Conservation (phyloP, 192 early-diverging fungal genomes). For the Powellomyces hirtus region DNA sequence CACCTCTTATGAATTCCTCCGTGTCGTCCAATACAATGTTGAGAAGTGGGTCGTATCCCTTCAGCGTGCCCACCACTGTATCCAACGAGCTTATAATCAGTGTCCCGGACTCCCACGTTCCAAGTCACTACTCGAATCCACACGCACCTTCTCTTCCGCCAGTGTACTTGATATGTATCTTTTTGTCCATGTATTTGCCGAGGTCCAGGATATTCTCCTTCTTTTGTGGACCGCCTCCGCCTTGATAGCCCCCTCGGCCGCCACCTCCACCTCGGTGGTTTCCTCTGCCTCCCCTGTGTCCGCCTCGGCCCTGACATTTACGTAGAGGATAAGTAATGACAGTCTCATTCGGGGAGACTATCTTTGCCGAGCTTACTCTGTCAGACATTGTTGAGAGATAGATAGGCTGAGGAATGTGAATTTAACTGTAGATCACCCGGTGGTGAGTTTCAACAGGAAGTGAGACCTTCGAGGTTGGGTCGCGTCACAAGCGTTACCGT, state of each 20-base stretch:
- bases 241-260: constrained; percentile 50
- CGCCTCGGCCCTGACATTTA: constrained; percentile 47
- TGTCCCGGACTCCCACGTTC: background rate
- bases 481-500: too few relatives aligned
- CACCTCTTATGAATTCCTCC: constrained; percentile 72
- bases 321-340: too few relatives aligned
- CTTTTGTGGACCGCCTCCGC: constrained; percentile 27
- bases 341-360: too few relatives aligned
- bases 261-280: constrained; percentile 53
- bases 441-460: too few relatives aligned
- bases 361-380: too few relatives aligned
- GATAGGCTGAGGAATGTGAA: too few relatives aligned
- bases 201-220: constrained; percentile 91
- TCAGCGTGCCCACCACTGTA: constrained; percentile 83
- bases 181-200: constrained; percentile 89
- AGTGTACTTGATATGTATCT: constrained; percentile 88
- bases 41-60: constrained; percentile 88
- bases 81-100: background rate
- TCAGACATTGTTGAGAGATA: too few relatives aligned
- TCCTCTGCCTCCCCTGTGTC: constrained; percentile 43
- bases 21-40: constrained; percentile 95
- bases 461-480: too few relatives aligned
- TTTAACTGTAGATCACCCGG: too few relatives aligned
- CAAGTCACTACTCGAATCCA: background rate
- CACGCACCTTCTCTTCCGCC: constrained; percentile 85